Evolutionary conservation across 2,329 filamentous ascomycete genomes (phyloP).

Genomic region (Neopestalotiopsis rosae): DNA sequence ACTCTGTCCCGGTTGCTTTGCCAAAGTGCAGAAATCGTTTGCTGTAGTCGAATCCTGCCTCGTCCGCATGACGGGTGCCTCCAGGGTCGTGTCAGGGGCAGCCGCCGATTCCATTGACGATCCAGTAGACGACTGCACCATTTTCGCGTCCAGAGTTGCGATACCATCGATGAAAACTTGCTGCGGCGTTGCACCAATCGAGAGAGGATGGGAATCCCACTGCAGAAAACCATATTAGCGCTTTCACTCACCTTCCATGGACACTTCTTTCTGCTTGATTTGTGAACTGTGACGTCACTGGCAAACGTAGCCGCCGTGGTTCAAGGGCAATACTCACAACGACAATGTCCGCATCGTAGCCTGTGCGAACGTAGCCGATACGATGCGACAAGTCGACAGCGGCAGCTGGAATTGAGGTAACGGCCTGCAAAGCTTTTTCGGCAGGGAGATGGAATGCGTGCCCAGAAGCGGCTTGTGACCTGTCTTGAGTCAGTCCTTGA

Average conservation of each 20-base stretch:
- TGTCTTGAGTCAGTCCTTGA: conserved; percentile 18
- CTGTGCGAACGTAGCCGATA: conserved; percentile 47
- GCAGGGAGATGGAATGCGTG: conserved; percentile 48
- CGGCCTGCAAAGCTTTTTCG: conserved; percentile 46
- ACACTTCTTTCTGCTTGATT: background rate
- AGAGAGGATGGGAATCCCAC: conserved; percentile 54
- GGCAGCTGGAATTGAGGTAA: conserved; percentile 51
- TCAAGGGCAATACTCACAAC: conserved; percentile 28
- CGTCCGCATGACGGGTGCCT: conserved; percentile 31
- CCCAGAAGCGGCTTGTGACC: conserved; percentile 44
- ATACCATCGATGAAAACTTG: conserved; percentile 55
- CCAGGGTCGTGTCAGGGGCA: background rate
- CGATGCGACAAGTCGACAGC: conserved; percentile 48
- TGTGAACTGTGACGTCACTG: background rate
- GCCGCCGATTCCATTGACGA: conserved; percentile 12
- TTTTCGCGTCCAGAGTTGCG: conserved; percentile 15
- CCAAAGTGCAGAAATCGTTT: conserved; percentile 31
- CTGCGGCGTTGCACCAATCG: conserved; percentile 48
- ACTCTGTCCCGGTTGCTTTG: conserved; percentile 27
- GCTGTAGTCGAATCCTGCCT: conserved; percentile 27
- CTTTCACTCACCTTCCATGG: too few species aligned
- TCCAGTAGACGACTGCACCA: conserved; percentile 13
- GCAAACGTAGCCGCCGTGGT: background rate
- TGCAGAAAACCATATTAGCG: background rate
- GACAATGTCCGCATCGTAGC: conserved; percentile 56